Conservation (phyloP, 192 early-diverging fungal genomes). For the Coemansia erecta region DNA sequence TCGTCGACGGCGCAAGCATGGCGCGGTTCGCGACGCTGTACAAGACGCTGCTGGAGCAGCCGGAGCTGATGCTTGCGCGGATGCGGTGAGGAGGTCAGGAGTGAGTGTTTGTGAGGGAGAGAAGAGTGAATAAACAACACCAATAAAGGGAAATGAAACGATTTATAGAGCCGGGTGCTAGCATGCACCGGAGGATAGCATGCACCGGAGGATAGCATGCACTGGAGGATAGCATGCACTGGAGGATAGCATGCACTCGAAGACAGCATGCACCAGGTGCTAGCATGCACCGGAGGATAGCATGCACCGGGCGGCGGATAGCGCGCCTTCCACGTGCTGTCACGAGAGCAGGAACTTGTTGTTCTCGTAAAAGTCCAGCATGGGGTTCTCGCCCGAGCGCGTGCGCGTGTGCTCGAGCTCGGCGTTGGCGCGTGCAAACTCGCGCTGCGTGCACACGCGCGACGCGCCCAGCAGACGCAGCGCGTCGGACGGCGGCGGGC, state of each 20-base stretch:
- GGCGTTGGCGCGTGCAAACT: slow-evolving; percentile 76
- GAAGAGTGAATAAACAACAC: too few species aligned
- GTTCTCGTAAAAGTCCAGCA: slow-evolving; percentile 95
- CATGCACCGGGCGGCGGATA: too few species aligned
- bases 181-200: too few species aligned
- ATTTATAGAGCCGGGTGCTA: too few species aligned
- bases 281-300: too few species aligned
- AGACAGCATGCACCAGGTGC: too few species aligned
- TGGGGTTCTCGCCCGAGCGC: slow-evolving; percentile 88
- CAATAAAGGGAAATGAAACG: too few species aligned
- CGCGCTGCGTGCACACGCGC: slow-evolving; percentile 65
- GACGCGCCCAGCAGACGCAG: slow-evolving; percentile 16
- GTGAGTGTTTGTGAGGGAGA: too few species aligned
- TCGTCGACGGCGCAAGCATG: slow-evolving; percentile 94
- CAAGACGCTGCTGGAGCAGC: slow-evolving; percentile 86
- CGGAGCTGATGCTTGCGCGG: slow-evolving; percentile 65
- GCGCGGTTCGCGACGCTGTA: slow-evolving; percentile 85
- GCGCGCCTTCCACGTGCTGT: not conserved
- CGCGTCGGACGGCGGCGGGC: slow-evolving; percentile 20
- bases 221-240: too few species aligned
- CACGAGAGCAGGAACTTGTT: slow-evolving; percentile 63
- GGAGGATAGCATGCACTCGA: too few species aligned
- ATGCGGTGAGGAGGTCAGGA: slow-evolving; percentile 39
- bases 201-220: too few species aligned
- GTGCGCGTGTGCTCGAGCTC: slow-evolving; percentile 75